phyloP scores from a whole-genome alignment of 2,329 filamentous ascomycete genomes.

The Xylariaceae sp. region DNA sequence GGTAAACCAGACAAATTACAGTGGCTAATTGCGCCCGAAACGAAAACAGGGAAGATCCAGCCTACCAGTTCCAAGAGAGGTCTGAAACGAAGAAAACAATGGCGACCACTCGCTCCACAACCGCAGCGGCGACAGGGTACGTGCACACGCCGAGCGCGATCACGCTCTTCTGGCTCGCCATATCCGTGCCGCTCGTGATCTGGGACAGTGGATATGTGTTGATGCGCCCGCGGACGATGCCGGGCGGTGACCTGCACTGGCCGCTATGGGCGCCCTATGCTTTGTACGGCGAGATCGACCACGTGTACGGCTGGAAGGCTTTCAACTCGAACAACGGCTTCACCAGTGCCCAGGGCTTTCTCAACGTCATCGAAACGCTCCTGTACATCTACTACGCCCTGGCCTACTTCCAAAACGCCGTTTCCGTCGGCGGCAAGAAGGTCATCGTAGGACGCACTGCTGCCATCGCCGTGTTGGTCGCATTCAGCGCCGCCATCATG shows the following conservation, averaged over 20 bases:
- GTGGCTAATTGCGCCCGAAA: background rate
- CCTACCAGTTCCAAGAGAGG: background rate
- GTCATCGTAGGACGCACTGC: slow-evolving; percentile 39
- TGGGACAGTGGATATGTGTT: slow-evolving; percentile 82
- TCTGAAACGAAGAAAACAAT: slow-evolving; percentile 17
- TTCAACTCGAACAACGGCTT: slow-evolving; percentile 66
- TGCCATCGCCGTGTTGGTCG: slow-evolving; percentile 42
- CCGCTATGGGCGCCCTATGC: slow-evolving; percentile 73
- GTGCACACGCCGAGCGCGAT: slow-evolving; percentile 41
- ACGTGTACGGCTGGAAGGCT: slow-evolving; percentile 74
- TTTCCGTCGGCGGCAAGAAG: slow-evolving; percentile 26
- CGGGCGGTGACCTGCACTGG: slow-evolving; percentile 64
- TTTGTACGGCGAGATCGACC: slow-evolving; percentile 73
- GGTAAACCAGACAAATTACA: background rate
- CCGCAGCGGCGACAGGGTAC: slow-evolving; percentile 30
- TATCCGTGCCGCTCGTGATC: slow-evolving; percentile 70
- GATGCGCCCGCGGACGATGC: slow-evolving; percentile 74
- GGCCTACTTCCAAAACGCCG: slow-evolving; percentile 28
- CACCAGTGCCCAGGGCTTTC: slow-evolving; percentile 63
- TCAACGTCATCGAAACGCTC: slow-evolving; percentile 64
- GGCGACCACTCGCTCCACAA: slow-evolving; percentile 30
- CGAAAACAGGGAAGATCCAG: background rate
- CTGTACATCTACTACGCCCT: slow-evolving; percentile 56
- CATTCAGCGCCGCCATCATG: slow-evolving; percentile 52
- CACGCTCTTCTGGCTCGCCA: slow-evolving; percentile 62